Base-by-base conservation (phyloP, 2,329 filamentous ascomycete species). In the Fusarium mangiferae region DNA sequence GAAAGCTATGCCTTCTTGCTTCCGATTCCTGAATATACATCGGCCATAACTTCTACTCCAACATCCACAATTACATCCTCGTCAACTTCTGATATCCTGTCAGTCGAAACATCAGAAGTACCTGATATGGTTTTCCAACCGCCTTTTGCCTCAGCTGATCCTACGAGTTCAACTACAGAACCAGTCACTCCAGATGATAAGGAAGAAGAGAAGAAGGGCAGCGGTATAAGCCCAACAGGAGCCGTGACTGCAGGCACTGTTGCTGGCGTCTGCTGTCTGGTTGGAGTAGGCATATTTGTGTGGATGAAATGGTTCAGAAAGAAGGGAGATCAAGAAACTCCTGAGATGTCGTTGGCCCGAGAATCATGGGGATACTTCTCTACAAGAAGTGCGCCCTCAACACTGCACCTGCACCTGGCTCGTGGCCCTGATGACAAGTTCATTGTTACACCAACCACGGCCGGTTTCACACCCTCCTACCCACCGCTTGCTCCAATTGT, bases 281-380 rank as follows among this genome's bases (percentile, higher is more conserved):
- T 68, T 26, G 77, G 70, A 20, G 52, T 78, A 30, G 74, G 75
- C 18, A 68, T 78, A 45, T 75, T 78, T 46, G 39, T 78, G 26
- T 78, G 77, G 77, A 59, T 78, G 56, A 77, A 75, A 57, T 78
- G 73, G 73, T 72, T 77, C 51, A 68, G 77, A 61, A 77, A 72
- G 73, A 74, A 62, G 56, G 49, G 36, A 12, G 45, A 13, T 18
- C 51, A 46, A 35, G 52, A 59, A 11, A 76, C 64, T 13, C 51
- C 67, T 39, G 33, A 36, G 3, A 64, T 51, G 35, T 51, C 42
- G 55, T 54, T 66, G 7, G 59, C 55, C 1, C 64, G 59, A 36
- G 66, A 74, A 44, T 68, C 75, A 17, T 76, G 77, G 75, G 75
- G 70, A 18, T 71, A 75, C 33, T 78, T 74, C 20, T 68, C 75